Conservation (phyloP, 306 rosid genomes). For the Hylodesmum podocarpum region DNA sequence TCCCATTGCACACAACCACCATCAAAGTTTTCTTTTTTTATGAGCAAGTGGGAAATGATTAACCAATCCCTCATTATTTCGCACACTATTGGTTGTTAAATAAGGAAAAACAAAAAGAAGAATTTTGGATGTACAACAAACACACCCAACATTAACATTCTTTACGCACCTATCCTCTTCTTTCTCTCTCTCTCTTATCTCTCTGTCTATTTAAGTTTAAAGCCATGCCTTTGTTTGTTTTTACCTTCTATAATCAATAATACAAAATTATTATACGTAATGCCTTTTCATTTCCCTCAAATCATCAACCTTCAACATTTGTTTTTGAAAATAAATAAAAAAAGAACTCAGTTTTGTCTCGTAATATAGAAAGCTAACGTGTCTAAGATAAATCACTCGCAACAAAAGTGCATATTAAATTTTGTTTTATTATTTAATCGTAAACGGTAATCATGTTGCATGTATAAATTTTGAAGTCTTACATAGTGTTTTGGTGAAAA, state of each 20-base stretch:
- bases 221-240: not conserved
- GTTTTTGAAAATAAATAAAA: not conserved
- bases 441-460: not conserved
- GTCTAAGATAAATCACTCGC: not conserved
- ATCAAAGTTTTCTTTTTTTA: not conserved
- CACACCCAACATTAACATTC: not conserved
- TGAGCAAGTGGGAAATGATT: not conserved
- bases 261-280: not conserved
- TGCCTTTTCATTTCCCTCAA: conserved; percentile 32
- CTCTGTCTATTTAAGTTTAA: conserved; percentile 8
- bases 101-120: conserved; percentile 21
- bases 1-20: conserved; percentile 34
- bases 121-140: conserved; percentile 27
- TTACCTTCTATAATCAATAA: not conserved
- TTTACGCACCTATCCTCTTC: not conserved
- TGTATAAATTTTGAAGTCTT: not conserved
- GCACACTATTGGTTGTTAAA: not conserved
- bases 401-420: not conserved
- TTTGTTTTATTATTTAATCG: not conserved
- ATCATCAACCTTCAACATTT: not conserved
- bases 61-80: not conserved
- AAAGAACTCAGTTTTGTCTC: not conserved
- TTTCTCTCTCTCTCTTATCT: not conserved
- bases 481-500: not conserved
- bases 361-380: not conserved